Evolutionary conservation across 345 rosid genomes (phyloP), one percentile per base, ranked within the genome.

Genomic region (Moricandia arvensis): DNA sequence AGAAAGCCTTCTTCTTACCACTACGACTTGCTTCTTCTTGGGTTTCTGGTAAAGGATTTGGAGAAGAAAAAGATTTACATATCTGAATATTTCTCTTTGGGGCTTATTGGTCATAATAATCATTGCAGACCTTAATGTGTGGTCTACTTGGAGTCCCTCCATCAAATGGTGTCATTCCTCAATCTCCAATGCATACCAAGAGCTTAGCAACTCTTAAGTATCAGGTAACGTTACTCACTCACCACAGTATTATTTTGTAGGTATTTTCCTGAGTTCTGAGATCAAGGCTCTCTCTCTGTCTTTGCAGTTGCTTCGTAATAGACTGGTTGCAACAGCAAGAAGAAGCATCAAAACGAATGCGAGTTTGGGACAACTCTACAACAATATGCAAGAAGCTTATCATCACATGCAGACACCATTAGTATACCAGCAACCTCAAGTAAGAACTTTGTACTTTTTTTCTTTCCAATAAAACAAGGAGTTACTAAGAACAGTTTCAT

Each of bases 341-440:
- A 49, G 9, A 49, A 49, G 97, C 61, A 89, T 91, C 7, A 67
- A 68, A 38, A 84, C 82, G 79, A 91, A 94, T 59, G 88, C 92
- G 26, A 91, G 89, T 84, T 75, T 91, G 69, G 93, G 90, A 64
- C 93, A 91, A 65, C 49, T 94, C 81, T 94, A 91, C 68, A 89
- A 82, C 63, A 90, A 80, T 58, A 90, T 94, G 97, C 90, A 89
- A 81, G 95, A 90, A 71, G 86, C 76, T 24, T 94, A 91, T 79
- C 83, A 79, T 59, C 93, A 90, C 65, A 90, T 94, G 90, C 97
- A 91, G 86, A 91, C 96, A 53, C 98, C 98, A 34, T 73, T 93
- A 69, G 82, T 85, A 71, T 81, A 88, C 83, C 97, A 87, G 65
- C 80, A 79, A 54, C 79, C 90, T 45, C 66, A 90, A 26, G 37